Evolutionary conservation across 441 rosid genomes (phyloP), one percentile per base, ranked within the genome.

Genomic region (Populus hybrid): DNA sequence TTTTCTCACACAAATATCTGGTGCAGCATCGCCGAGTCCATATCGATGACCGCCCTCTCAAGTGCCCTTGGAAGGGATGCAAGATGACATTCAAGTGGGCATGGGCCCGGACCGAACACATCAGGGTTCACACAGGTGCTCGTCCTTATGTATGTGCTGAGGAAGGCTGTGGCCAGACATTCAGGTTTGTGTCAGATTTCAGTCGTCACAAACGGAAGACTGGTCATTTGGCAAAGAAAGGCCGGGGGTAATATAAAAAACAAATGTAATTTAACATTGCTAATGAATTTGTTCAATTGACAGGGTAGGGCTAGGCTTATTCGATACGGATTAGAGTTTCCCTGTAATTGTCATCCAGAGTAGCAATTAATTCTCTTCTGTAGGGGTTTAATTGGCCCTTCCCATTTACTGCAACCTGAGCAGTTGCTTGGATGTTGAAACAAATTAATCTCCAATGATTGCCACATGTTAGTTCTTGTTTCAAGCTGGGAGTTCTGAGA

Each of bases 41-140:
- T 77, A 63, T 79, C 35, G 98, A 94, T 36, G 99, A 94, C 21
- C 93, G 99, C 30, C 98, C 99, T 19, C 92, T 97, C 24, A 94
- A 97, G 86, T 97, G 99, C 80, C 99, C 99, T 1, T 97, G 99
- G 99, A 97, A 92, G 73, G 98, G 99, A 42, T 97, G 99, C 83
- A 93, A 92, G 87, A 94, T 93, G 98, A 81, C 98, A 23, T 97
- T 97, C 85, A 97, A 97, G 83, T 97, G 98, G 98, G 95, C 98
- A 30, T 97, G 99, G 99, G 97, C 99, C 5, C 83, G 98, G 53
- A 97, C 99, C 0, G 98, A 97, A 78, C 99, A 97, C 81, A 84
- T 93, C 9, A 85, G 99, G 86, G 99, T 94, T 79, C 99, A 97
- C 89, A 97, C 99, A 6, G 99, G 99, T 23, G 99, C 85, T 21